Conservation (phyloP, 169 alveolate species). For the Plasmodium sp. region DNA sequence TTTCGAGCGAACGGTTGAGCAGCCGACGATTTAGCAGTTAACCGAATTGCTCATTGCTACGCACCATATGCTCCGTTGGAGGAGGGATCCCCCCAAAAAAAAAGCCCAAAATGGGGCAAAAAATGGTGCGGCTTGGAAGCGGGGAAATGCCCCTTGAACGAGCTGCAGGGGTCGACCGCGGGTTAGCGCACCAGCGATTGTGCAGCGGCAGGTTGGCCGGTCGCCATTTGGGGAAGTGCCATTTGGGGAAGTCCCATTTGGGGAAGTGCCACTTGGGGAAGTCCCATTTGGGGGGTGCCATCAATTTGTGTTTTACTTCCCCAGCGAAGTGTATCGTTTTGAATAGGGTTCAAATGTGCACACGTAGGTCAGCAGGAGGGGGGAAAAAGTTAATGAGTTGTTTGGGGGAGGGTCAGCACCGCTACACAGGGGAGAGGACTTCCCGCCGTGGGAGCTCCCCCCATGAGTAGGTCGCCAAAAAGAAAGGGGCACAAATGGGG, state of each 20-base stretch:
- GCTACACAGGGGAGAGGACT: not conserved
- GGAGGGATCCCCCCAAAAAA: not conserved
- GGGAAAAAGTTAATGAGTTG: not conserved
- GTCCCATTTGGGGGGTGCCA: not conserved
- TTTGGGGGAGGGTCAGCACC: not conserved
- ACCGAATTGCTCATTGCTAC: too few species aligned
- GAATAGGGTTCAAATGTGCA: not conserved
- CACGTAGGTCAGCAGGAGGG: not conserved
- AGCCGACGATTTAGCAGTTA: too few species aligned
- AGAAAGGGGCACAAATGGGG: not conserved
- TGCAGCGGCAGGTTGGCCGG: not conserved
- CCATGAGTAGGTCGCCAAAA: not conserved
- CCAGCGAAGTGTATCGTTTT: not conserved
- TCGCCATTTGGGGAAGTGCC: too few species aligned
- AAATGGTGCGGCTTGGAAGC: not conserved
- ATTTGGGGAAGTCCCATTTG: too few species aligned
- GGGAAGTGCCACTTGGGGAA: not conserved
- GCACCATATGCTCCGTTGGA: not conserved
- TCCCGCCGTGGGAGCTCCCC: not conserved
- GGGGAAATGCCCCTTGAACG: not conserved
- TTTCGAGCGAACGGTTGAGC: not conserved
- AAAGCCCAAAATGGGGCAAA: too few species aligned
- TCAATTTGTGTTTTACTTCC: not conserved
- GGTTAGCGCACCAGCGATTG: not conserved
- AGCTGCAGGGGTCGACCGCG: not conserved